Evolutionary conservation across 352 stramenopile genomes (phyloP).

Genomic region (Phytopythium montanum): DNA sequence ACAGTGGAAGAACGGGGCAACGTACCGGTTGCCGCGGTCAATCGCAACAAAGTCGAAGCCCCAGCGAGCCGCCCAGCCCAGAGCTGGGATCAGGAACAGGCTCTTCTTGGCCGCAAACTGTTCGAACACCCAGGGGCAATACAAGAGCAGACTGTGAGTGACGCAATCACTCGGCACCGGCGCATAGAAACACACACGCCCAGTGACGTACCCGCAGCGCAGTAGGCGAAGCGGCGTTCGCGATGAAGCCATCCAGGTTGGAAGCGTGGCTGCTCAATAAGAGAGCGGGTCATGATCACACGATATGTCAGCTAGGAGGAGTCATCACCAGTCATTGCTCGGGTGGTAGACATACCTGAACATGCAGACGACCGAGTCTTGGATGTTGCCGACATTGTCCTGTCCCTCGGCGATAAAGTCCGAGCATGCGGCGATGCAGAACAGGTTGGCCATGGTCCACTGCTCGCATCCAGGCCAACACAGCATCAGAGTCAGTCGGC

Average conservation of each 20-base stretch:
- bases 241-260: conserved; percentile 82
- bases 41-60: conserved; percentile 79
- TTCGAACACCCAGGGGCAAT: conserved; percentile 1
- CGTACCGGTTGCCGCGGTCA: conserved; percentile 65
- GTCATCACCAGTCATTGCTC: too few relatives aligned
- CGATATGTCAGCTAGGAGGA: neutral
- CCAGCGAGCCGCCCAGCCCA: conserved; percentile 74
- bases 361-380: conserved; percentile 77
- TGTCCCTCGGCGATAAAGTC: conserved; percentile 43
- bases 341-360: conserved; percentile 47
- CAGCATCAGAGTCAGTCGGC: neutral
- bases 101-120: conserved; percentile 85
- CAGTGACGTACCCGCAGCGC: conserved; percentile 52
- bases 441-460: conserved; percentile 42
- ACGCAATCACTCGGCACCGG: neutral
- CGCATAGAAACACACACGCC: neutral
- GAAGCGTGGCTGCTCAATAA: conserved; percentile 51
- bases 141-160: too few relatives aligned
- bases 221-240: conserved; percentile 64
- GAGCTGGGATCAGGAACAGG: conserved; percentile 74
- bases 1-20: neutral
- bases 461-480: conserved; percentile 5
- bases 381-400: conserved; percentile 46
- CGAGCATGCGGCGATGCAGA: conserved; percentile 52
- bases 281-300: conserved; percentile 1